Conservation (phyloP, 805 yeast species). For the Wickerhamomyces silvicola region DNA sequence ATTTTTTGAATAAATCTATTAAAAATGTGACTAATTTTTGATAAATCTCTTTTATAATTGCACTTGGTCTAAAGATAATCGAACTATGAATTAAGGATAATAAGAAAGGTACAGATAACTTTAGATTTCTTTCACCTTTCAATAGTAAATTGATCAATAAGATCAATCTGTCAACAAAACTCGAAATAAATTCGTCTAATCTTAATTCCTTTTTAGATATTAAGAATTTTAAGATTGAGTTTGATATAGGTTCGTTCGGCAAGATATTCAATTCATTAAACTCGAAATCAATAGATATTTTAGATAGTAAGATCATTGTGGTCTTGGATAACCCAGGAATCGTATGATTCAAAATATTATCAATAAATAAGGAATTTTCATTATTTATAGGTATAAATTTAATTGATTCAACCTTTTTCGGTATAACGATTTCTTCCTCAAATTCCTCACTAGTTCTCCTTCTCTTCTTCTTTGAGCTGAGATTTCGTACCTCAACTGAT, state of each 20-base stretch:
- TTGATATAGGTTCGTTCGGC: slow-evolving; percentile 27
- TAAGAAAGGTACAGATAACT: slow-evolving; percentile 50
- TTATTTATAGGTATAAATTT: no score
- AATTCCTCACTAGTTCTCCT: slow-evolving; percentile 7
- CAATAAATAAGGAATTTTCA: slow-evolving; percentile 32
- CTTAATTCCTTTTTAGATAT: slow-evolving; percentile 36
- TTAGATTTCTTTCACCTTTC: slow-evolving; percentile 3
- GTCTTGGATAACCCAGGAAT: slow-evolving; percentile 29
- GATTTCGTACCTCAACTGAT: slow-evolving; percentile 38
- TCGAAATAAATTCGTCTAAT: slow-evolving; percentile 42
- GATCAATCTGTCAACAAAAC: slow-evolving; percentile 31
- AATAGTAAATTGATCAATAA: slow-evolving; percentile 20
- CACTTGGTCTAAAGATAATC: slow-evolving; percentile 55
- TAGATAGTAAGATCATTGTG: slow-evolving; percentile 29
- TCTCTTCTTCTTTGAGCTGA: slow-evolving; percentile 14
- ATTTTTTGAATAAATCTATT: not conserved
- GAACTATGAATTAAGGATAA: slow-evolving; percentile 50
- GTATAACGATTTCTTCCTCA: slow-evolving; percentile 5
- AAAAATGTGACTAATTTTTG: slow-evolving; percentile 8
- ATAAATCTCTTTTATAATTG: slow-evolving; percentile 38
- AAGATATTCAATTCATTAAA: slow-evolving; percentile 21
- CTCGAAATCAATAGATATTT: slow-evolving; percentile 17
- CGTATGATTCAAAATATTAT: slow-evolving; percentile 25
- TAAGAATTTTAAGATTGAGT: slow-evolving; percentile 35
- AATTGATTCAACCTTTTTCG: not conserved